Conservation (phyloP, 2,329 filamentous ascomycete species). For the Microsporum ferrugineum region DNA sequence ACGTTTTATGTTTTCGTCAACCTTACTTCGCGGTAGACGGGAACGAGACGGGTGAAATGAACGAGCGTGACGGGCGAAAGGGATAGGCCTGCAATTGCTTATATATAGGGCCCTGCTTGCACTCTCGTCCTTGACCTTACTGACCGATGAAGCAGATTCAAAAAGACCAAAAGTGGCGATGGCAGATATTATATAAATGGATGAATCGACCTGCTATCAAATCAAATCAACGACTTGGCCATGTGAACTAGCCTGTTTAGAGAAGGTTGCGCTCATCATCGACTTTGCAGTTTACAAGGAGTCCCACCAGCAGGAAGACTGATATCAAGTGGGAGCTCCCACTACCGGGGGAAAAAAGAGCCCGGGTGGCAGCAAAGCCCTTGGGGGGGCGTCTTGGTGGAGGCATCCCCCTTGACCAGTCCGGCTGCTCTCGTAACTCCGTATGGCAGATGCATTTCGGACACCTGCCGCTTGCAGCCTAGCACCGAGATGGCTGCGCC, state of each 20-base stretch:
- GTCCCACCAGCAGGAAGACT: not conserved
- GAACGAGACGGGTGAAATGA: not conserved
- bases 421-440: not conserved
- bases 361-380: not conserved
- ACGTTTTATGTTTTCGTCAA: not conserved
- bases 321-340: not conserved
- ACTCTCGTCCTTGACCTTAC: not conserved
- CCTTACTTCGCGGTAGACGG: not conserved
- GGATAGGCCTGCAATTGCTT: not conserved
- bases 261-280: not conserved
- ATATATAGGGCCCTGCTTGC: not conserved
- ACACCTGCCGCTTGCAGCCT: conserved; percentile 1
- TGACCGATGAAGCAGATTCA: too few relatives aligned
- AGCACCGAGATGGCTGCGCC: not conserved
- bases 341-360: not conserved
- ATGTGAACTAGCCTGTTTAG: not conserved
- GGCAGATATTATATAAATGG: not conserved
- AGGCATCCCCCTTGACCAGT: not conserved
- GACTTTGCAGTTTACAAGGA: not conserved
- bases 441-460: not conserved
- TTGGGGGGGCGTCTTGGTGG: not conserved
- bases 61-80: not conserved
- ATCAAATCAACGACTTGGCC: not conserved
- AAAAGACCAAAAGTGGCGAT: too few relatives aligned
- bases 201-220: not conserved